Percentiles rank a stretch among this genome's conserved stretches.
These are phyloP conservation scores for Allium fistulosum DNA, from an alignment of 106 monocot genomes.

Conservation along the genomic window DNA sequence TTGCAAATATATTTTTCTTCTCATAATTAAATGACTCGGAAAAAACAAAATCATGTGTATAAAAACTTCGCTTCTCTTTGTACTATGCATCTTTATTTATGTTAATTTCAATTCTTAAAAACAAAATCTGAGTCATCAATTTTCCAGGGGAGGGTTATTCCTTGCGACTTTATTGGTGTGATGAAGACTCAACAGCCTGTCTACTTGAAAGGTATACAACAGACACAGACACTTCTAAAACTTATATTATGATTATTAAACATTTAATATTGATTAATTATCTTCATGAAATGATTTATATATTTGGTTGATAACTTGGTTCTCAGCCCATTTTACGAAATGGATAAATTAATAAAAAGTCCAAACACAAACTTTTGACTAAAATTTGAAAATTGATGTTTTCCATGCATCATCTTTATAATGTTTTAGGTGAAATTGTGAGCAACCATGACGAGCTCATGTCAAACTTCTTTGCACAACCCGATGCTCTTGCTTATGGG, in stretches of 20 bases:
- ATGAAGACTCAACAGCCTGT: constrained; percentile 82
- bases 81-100: not conserved
- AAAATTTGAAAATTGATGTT: not conserved
- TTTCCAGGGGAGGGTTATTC: constrained; percentile 86
- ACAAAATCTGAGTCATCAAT: too few relatives aligned
- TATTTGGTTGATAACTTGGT: too few relatives aligned
- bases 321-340: too few relatives aligned
- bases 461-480: constrained; percentile 99
- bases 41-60: too few relatives aligned
- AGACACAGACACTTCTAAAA: not conserved
- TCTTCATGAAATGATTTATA: too few relatives aligned
- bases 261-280: too few relatives aligned
- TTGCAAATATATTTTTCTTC: too few relatives aligned
- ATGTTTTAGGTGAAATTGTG: constrained; percentile 64
- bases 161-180: constrained; percentile 94
- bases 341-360: too few relatives aligned
- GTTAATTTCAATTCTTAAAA: not conserved
- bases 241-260: too few relatives aligned
- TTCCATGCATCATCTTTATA: not conserved
- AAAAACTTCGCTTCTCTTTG: too few relatives aligned
- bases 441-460: constrained; percentile 98
- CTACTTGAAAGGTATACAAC: constrained; percentile 62
- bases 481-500: constrained; percentile 98
- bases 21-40: too few relatives aligned
- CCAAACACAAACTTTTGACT: too few relatives aligned